Conservation (phyloP, 1,284 basidiomycete genomes). For the Afroboletus lepidellus region DNA sequence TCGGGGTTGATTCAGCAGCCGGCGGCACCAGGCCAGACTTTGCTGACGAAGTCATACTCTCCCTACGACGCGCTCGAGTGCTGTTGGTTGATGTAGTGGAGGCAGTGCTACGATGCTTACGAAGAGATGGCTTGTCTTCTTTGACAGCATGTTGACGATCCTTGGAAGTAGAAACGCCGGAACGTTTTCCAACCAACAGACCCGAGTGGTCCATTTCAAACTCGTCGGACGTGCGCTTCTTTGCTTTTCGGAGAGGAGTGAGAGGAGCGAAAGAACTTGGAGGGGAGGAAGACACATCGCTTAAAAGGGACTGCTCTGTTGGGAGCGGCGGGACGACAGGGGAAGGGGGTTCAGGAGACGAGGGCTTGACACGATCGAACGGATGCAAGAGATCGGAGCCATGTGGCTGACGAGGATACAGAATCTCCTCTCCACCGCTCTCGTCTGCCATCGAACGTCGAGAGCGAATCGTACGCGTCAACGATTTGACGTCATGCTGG, state of each 20-base stretch:
- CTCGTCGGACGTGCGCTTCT: slow-evolving; percentile 79
- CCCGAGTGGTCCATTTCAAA: slow-evolving; percentile 76
- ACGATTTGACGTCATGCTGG: slow-evolving; percentile 40
- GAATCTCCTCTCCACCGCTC: slow-evolving; percentile 79
- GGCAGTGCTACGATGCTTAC: slow-evolving; percentile 74
- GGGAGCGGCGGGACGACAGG: slow-evolving; percentile 30
- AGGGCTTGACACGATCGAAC: slow-evolving; percentile 35
- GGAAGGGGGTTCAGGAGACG: slow-evolving; percentile 29
- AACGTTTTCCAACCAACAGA: slow-evolving; percentile 52
- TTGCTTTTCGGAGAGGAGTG: slow-evolving; percentile 52
- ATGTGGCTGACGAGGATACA: slow-evolving; percentile 67
- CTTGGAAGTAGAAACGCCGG: slow-evolving; percentile 29
- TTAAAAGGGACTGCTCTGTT: slow-evolving; percentile 27
- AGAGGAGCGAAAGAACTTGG: slow-evolving; percentile 60
- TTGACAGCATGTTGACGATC: slow-evolving; percentile 35
- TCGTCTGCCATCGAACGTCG: slow-evolving; percentile 70
- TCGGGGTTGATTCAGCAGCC: slow-evolving; percentile 25
- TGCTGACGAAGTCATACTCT: slow-evolving; percentile 50
- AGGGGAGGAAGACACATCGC: slow-evolving; percentile 42
- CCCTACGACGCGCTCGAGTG: slow-evolving; percentile 53
- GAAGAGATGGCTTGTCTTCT: slow-evolving; percentile 51
- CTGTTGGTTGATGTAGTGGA: slow-evolving; percentile 43
- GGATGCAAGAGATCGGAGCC: slow-evolving; percentile 35
- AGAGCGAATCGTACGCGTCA: slow-evolving; percentile 50
- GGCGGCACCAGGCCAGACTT: slow-evolving; percentile 27